Evolutionary conservation across 106 monocot species (phyloP), one percentile per base, ranked within the genome.

Genomic region (Dactylorhiza incarnata): DNA sequence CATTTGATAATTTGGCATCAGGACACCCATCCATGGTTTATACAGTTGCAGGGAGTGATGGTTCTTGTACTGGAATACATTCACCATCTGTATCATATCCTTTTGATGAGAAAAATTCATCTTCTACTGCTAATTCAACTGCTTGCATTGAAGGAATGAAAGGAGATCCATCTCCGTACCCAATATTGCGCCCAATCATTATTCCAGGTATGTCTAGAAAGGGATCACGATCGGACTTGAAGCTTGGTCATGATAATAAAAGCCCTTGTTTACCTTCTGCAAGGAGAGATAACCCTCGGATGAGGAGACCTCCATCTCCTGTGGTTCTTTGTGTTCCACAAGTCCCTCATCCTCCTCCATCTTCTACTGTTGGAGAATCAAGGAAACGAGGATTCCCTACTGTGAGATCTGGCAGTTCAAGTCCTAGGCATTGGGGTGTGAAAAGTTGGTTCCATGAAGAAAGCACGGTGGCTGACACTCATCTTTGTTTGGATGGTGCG

Each of bases 381-480:
- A 86, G 94, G 78, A 94, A 90, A 75, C 84, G 89, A 75, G 91
- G 94, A 24, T 94, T 94, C 48, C 91, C 91, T 26, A 82, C 86
- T 82, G 99, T 94, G 63, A 89, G 99, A 56, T 99, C 99, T 73
- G 99, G 99, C 77, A 99, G 99, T 73, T 99, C 99, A 76, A 99
- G 99, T 78, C 99, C 99, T 56, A 89, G 91, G 73, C 82, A 94
- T 65, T 99, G 99, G 91, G 94, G 91, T 23, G 65, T 88, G 81
- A 89, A 89, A 86, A 83, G 62, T 73, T 81, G 82, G 75, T 79
- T 66, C 77, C 75, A 79, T 85, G 97, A 94, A 79, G 99, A 90
- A 75, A 78, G 58, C 55, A 76, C 46, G 46, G 68, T 71, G 67
- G 81, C 85, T 4, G 87, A 83, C 58, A 72, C 80, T 72, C 77